Percentiles rank a stretch among this genome's conserved stretches.
phyloP scores from a whole-genome alignment of 768 basidiomycete genomes.

The Psilocybe cubensis region DNA sequence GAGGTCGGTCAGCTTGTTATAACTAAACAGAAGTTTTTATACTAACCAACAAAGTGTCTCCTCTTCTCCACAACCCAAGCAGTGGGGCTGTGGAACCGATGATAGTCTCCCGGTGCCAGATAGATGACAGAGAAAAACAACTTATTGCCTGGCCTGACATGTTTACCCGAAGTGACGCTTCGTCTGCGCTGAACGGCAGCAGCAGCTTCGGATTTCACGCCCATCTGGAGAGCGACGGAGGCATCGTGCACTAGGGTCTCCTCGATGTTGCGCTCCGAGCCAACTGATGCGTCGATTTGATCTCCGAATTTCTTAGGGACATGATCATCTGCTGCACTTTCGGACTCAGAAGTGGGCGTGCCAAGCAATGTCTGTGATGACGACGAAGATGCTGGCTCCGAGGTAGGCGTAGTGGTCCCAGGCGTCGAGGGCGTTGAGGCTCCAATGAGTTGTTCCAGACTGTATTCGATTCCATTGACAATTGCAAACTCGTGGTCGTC shows the following conservation, averaged over 20 bases:
- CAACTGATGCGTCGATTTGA: constrained; percentile 77
- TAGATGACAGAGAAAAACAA: constrained; percentile 96
- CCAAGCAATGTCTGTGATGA: not conserved
- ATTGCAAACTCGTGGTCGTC: constrained; percentile 92
- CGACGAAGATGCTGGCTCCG: constrained; percentile 22
- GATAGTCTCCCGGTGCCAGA: constrained; percentile 98
- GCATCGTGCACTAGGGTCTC: constrained; percentile 69
- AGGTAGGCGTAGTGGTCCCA: constrained; percentile 38
- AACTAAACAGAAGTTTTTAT: not conserved
- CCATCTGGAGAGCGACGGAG: constrained; percentile 75
- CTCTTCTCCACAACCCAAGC: constrained; percentile 98
- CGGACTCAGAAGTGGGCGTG: constrained; percentile 3
- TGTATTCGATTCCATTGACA: constrained; percentile 97
- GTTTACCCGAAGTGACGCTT: constrained; percentile 42
- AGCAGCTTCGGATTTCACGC: constrained; percentile 39
- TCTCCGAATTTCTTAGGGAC: constrained; percentile 63
- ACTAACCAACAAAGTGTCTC: constrained; percentile 88
- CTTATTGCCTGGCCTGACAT: constrained; percentile 73
- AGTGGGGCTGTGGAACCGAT: constrained; percentile 94
- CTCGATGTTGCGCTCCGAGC: constrained; percentile 51
- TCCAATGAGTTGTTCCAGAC: constrained; percentile 90
- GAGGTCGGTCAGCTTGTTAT: not conserved
- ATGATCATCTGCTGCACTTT: constrained; percentile 7
- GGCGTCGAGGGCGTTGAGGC: constrained; percentile 44
- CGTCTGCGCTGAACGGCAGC: constrained; percentile 18